These are phyloP conservation scores for Zea mays DNA, from an alignment of 176 grass and related monocot species.

Conservation along the genomic window DNA sequence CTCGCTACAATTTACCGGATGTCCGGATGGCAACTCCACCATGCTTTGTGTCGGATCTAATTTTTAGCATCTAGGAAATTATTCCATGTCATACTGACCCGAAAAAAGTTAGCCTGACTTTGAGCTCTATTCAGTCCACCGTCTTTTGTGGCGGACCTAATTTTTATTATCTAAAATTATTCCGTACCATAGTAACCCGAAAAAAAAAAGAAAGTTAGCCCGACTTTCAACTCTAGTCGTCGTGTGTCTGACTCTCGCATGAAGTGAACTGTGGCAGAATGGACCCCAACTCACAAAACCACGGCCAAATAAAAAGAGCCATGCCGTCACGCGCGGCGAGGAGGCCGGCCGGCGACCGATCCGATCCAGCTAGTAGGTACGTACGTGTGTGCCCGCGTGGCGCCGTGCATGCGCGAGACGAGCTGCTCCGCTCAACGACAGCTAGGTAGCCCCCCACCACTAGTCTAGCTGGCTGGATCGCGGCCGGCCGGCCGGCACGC, in stretches of 20 bases:
- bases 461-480: not conserved
- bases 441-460: not conserved
- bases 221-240: too few relatives aligned
- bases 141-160: too few relatives aligned
- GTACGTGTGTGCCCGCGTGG: not conserved
- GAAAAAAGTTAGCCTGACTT: too few relatives aligned
- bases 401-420: slow-evolving; percentile 39
- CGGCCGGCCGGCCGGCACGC: not conserved
- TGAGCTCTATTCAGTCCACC: too few relatives aligned
- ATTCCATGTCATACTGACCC: too few relatives aligned
- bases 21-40: too few relatives aligned
- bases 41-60: too few relatives aligned
- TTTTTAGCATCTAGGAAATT: too few relatives aligned
- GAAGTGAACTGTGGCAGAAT: not conserved
- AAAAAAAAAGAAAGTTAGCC: too few relatives aligned
- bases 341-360: not conserved
- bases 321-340: slow-evolving; percentile 5
- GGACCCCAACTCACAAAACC: not conserved
- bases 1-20: too few relatives aligned
- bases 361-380: not conserved
- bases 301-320: slow-evolving; percentile 1
- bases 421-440: not conserved
- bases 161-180: too few relatives aligned
- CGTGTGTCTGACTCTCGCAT: not conserved
- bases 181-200: too few relatives aligned